Percentiles rank a stretch among this genome's conserved stretches.
These are phyloP conservation scores for Elsinoe batatas DNA, from an alignment of 2,329 filamentous ascomycete species.

Conservation along the genomic window DNA sequence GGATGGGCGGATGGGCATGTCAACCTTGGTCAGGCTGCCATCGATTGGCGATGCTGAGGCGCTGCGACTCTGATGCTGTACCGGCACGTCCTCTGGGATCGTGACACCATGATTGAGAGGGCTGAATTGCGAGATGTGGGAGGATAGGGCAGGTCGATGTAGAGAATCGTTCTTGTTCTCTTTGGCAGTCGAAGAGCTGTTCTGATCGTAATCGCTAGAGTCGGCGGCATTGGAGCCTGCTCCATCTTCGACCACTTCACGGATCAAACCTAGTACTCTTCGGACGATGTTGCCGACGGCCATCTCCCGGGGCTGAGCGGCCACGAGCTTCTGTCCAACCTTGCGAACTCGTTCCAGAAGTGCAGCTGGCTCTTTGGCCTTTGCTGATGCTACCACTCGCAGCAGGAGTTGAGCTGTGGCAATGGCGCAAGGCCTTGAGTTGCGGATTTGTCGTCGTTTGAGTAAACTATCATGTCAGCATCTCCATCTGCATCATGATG, in stretches of 20 bases:
- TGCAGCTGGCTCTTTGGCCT: conserved; percentile 65
- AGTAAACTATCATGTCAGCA: conserved; percentile 52
- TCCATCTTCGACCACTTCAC: conserved; percentile 80
- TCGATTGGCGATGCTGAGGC: background rate
- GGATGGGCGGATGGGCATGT: conserved; percentile 2
- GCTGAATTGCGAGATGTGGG: conserved; percentile 38
- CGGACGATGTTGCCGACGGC: conserved; percentile 91
- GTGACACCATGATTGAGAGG: conserved; percentile 36
- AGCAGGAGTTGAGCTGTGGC: conserved; percentile 84
- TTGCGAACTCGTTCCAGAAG: conserved; percentile 72
- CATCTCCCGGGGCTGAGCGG: conserved; percentile 81
- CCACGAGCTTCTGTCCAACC: conserved; percentile 66
- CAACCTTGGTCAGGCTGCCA: background rate
- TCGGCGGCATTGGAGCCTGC: conserved; percentile 51
- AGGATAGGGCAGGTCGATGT: conserved; percentile 29
- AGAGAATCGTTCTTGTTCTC: conserved; percentile 27
- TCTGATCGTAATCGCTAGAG: conserved; percentile 47
- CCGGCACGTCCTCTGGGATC: conserved; percentile 19
- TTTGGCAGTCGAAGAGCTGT: conserved; percentile 15
- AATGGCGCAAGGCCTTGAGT: conserved; percentile 78
- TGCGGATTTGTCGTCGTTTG: conserved; percentile 81
- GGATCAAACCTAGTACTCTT: conserved; percentile 78
- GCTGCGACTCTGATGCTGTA: conserved; percentile 3
- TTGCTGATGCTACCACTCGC: conserved; percentile 73
- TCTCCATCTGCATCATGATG: background rate